A percentile compares a stretch with the other conserved stretches of the same genome.
Conservation (phyloP, 108 stramenopile species). For the Fragilaria radians region DNA sequence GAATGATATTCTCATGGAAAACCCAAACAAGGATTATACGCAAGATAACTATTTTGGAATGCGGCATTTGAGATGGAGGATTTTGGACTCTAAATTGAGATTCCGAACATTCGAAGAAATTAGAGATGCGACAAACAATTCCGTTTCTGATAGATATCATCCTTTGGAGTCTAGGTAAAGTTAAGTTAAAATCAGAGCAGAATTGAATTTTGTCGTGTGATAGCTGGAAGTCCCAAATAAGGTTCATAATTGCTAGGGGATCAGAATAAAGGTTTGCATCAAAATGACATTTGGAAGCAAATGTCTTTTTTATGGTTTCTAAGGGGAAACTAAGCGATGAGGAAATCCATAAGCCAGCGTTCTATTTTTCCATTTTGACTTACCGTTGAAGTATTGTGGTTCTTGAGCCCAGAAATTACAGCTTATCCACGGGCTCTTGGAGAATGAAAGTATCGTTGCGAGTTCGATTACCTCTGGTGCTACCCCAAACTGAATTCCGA, state of each 20-base stretch:
- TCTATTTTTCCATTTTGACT: background rate
- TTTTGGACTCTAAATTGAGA: slow-evolving; percentile 26
- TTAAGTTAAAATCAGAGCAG: slow-evolving; percentile 31
- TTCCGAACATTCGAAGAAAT: slow-evolving; percentile 30
- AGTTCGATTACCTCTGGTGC: slow-evolving; percentile 73
- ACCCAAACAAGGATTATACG: slow-evolving; percentile 69
- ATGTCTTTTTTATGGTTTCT: slow-evolving; percentile 36
- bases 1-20: slow-evolving; percentile 61
- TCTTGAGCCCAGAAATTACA: slow-evolving; percentile 57
- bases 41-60: slow-evolving; percentile 51
- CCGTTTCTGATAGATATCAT: slow-evolving; percentile 38
- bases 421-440: slow-evolving; percentile 69
- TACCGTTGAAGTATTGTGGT: slow-evolving; percentile 41
- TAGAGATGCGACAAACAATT: slow-evolving; percentile 49
- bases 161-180: slow-evolving; percentile 36
- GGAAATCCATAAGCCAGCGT: background rate
- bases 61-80: slow-evolving; percentile 50
- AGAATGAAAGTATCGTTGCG: slow-evolving; percentile 66
- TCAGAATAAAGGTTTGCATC: slow-evolving; percentile 77
- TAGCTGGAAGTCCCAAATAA: slow-evolving; percentile 48
- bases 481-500: slow-evolving; percentile 85
- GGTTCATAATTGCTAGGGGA: slow-evolving; percentile 60
- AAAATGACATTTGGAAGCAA: slow-evolving; percentile 47
- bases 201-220: slow-evolving; percentile 27
- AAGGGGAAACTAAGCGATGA: background rate